These are phyloP conservation scores for Auricularia heimuer DNA, from an alignment of 768 basidiomycete species.

Conservation along the genomic window DNA sequence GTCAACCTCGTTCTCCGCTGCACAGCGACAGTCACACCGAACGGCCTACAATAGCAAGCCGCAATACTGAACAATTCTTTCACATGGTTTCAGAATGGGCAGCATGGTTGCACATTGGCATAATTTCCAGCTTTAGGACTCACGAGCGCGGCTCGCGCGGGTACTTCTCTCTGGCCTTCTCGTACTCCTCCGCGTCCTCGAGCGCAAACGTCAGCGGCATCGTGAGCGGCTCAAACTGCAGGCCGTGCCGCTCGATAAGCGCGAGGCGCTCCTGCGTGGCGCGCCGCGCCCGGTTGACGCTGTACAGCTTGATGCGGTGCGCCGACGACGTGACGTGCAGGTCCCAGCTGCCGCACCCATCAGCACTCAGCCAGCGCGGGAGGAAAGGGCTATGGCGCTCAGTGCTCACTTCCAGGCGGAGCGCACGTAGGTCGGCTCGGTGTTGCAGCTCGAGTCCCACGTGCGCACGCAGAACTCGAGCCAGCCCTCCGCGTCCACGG, in stretches of 20 bases:
- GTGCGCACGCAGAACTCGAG: constrained; percentile 45
- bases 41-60: too few relatives aligned
- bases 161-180: constrained; percentile 16
- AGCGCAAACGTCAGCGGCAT: constrained; percentile 29
- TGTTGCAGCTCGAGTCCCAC: constrained; percentile 51
- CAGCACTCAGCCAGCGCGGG: neutral
- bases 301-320: constrained; percentile 46
- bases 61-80: too few relatives aligned
- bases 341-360: constrained; percentile 30
- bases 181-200: constrained; percentile 26
- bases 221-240: constrained; percentile 33
- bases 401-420: constrained; percentile 43
- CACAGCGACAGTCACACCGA: neutral
- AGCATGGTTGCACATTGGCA: too few relatives aligned
- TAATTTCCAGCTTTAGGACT: neutral
- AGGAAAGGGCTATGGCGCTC: neutral
- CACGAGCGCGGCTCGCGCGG: constrained; percentile 25
- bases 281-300: constrained; percentile 35
- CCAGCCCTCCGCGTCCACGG: constrained; percentile 47
- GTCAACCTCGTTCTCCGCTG: too few relatives aligned
- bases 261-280: constrained; percentile 35
- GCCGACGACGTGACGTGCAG: constrained; percentile 44
- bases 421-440: constrained; percentile 44
- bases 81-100: too few relatives aligned
- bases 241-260: constrained; percentile 29